Evolutionary conservation across 129 eudicot species (phyloP).

Genomic region (Daucus carota): DNA sequence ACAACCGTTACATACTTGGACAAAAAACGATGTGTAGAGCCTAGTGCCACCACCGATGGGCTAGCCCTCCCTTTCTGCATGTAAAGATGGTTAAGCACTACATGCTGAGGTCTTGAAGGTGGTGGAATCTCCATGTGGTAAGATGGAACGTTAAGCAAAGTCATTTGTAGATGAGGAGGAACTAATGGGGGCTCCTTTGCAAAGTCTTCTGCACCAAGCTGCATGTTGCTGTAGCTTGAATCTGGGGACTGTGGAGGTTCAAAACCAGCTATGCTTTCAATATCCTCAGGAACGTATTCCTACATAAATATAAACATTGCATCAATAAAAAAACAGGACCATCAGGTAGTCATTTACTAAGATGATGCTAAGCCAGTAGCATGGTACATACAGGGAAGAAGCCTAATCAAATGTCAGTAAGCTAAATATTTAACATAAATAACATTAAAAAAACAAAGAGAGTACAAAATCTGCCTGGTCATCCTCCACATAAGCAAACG

Average conservation of each 20-base stretch:
- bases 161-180: conserved; percentile 81
- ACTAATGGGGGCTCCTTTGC: conserved; percentile 85
- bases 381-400: neutral
- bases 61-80: conserved; percentile 83
- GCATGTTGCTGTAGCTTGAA: conserved; percentile 59
- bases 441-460: too few relatives aligned
- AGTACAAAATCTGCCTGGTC: neutral
- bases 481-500: neutral
- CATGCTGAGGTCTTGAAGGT: conserved; percentile 81
- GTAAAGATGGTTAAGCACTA: conserved; percentile 91
- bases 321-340: neutral
- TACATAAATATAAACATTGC: neutral
- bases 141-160: conserved; percentile 61
- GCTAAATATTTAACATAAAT: neutral
- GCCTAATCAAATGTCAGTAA: neutral
- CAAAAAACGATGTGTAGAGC: conserved; percentile 76
- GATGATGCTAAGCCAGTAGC: neutral
- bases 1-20: conserved; percentile 88
- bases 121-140: conserved; percentile 75
- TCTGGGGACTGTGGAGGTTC: conserved; percentile 35
- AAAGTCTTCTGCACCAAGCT: conserved; percentile 64
- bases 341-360: conserved; percentile 3
- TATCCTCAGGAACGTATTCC: conserved; percentile 33
- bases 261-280: conserved; percentile 23
- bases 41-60: conserved; percentile 81